Conservation (phyloP, 176 grass and related monocot genomes). For the Coix lacrymajobi region DNA sequence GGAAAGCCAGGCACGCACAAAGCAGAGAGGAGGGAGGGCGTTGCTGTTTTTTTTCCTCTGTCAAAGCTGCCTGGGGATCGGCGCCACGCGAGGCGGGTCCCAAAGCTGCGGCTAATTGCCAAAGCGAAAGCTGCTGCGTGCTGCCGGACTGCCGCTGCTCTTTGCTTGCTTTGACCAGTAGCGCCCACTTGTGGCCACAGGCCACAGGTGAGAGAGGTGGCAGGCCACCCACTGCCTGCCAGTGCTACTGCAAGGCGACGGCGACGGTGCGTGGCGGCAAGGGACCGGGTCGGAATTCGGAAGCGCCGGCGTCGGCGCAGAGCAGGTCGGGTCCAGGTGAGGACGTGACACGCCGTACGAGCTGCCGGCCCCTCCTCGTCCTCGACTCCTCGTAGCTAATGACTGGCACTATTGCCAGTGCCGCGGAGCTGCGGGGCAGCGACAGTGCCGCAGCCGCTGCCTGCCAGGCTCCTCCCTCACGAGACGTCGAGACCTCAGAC, state of each 20-base stretch:
- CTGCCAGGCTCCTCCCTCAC: no score
- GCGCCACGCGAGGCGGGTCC: slow-evolving; percentile 10
- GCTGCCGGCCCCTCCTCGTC: background rate
- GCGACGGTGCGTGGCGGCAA: slow-evolving; percentile 23
- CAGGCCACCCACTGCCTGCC: background rate
- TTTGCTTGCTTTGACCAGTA: slow-evolving; percentile 31
- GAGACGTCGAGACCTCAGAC: no score
- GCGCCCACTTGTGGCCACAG: background rate
- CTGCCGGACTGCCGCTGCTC: background rate
- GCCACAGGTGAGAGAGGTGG: background rate
- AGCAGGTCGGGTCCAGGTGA: slow-evolving; percentile 20
- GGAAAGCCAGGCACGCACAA: background rate
- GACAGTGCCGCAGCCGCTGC: no score
- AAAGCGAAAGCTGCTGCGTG: slow-evolving; percentile 19
- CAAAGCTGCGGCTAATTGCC: background rate
- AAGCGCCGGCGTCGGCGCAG: background rate
- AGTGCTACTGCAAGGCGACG: background rate
- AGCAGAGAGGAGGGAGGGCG: background rate
- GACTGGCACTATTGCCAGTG: no score
- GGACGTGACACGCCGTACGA: slow-evolving; percentile 29
- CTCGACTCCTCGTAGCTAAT: background rate
- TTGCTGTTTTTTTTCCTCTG: background rate
- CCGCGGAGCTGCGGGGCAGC: no score
- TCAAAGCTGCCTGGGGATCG: slow-evolving; percentile 27
- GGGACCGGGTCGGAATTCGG: background rate